Evolutionary conservation across 192 early-diverging fungal genomes (phyloP), one percentile per base, ranked within the genome.

Genomic region (Dissophora ornata): DNA sequence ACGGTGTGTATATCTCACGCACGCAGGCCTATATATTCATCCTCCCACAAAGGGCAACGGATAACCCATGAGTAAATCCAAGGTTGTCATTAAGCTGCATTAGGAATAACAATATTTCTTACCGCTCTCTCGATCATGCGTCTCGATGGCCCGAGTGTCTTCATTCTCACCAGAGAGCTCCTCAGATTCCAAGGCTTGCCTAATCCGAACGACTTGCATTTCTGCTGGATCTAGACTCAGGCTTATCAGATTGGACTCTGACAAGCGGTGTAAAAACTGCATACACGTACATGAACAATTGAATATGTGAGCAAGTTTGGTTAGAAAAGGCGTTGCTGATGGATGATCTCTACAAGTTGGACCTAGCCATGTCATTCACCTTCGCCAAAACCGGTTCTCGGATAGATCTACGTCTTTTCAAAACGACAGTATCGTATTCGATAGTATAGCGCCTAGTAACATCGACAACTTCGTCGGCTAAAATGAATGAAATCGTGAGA

Each of bases 381-480:
- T 71, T 59, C 2, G 56, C 55, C 25, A 81, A 57, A 19, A 62
- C 56, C n/a, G 62, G 32, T 30, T 81, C 80, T n/a, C 67, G 46
- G 16, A 80, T 71, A 8, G 67, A 52, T 29, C 56, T 62, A 2
- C 84, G 53, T 51, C 79, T 66, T 36, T 62, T 58, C 6, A 79
- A 22, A 1, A 79, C 58, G 9, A 48, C 42, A 1, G 60, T 36
- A 59, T 78, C 52, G 22, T 64, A 85, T 15, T 83, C 68, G 22
- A 56, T 55, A 3, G 74, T 79, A 51, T 86, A 86, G n/a, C 84
- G 62, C 34, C 71, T 81, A 6, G 84, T 86, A 4, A 86, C 82
- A 73, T 86, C 84, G 16, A 86, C 66, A 2, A 74, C 80, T 53
- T 83, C 82, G 34, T 81, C 62, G 0, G 67, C 66, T 79, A n/a